Evolutionary conservation across 352 stramenopile species (phyloP), one percentile per base, ranked within the genome.

Genomic region (Phytopythium montanum): DNA sequence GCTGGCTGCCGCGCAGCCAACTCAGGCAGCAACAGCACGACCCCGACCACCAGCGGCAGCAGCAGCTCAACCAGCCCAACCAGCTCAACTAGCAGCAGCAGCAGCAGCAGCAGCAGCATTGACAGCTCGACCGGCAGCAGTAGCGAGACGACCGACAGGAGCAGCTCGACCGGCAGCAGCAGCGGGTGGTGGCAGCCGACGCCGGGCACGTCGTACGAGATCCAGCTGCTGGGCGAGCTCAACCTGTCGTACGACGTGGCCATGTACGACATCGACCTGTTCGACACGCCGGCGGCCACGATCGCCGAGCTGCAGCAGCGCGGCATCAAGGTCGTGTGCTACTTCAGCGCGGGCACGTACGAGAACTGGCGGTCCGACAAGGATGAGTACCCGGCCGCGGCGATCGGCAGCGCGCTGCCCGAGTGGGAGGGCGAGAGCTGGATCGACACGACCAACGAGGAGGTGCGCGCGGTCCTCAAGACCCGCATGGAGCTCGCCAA

Each of bases 291-390:
- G 34, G 56, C 55, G 12, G 29, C 38, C 29, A 76, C 68, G 31
- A 72, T 74, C 62, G 54, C 68, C 4, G 31, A 57, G 48, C 63
- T 76, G 3, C 36, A 76, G 21, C 50, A 64, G 50, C 56, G 60
- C 33, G 67, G 56, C 41, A 62, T 69, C 58, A 72, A 72, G 42
- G 69, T 85, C 54, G 65, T 83, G 29, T 84, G 75, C 70, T 88
- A 88, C 72, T 84, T 86, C 51, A 80, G 66, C 53, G 75, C 76
- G 7, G 73, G 78, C 23, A 82, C 70, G 21, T 75, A 79, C 54
- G 73, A 85, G 54, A 57, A 76, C 60, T 86, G 75, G 78, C 59
- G 77, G 18, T 54, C 59, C 10, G 78, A 88, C 61, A 73, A 72
- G 51, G 55, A 61, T 25, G 61, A 66, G 28, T 81, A 75, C 69